Conservation (phyloP, 345 rosid genomes). For the Diplotaxis tenuifolia region DNA sequence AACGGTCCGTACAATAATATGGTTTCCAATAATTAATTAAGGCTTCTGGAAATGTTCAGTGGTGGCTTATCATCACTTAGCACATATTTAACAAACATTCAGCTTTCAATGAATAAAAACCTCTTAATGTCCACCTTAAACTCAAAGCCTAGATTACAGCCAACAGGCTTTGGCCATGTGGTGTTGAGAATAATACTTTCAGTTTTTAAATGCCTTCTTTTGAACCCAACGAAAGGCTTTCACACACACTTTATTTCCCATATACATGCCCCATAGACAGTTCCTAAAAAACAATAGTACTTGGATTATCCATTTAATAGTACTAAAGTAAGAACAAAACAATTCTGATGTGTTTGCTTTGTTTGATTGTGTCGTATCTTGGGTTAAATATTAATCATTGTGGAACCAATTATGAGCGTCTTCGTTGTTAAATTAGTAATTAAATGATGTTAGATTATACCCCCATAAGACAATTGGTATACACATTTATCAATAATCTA, state of each 20-base stretch:
- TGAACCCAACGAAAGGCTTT: conserved; percentile 11
- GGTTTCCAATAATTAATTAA: conserved; percentile 21
- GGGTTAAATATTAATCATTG: conserved; percentile 43
- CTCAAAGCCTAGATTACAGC: conserved; percentile 25
- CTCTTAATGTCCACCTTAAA: conserved; percentile 49
- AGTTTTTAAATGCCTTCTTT: conserved; percentile 6
- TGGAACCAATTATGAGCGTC: conserved; percentile 73
- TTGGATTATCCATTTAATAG: conserved; percentile 38
- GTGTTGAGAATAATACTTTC: background rate
- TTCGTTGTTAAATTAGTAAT: conserved; percentile 29
- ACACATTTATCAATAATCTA: conserved; percentile 3
- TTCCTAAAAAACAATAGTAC: conserved; percentile 47
- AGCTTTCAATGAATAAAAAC: conserved; percentile 19
- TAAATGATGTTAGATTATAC: background rate
- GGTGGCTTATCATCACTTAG: conserved; percentile 37
- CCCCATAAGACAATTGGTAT: background rate
- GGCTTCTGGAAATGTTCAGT: conserved; percentile 22
- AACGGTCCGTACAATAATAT: conserved; percentile 31
- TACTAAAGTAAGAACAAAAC: conserved; percentile 8
- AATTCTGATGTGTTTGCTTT: conserved; percentile 21
- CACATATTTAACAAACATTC: conserved; percentile 17
- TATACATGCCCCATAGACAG: conserved; percentile 56
- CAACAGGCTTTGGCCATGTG: conserved; percentile 54
- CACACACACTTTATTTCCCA: conserved; percentile 29
- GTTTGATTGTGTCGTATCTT: conserved; percentile 29